Percentiles rank a stretch among this genome's conserved stretches.
These are phyloP conservation scores for Termitomyces sp. DNA, from an alignment of 768 basidiomycete species.

Conservation along the genomic window DNA sequence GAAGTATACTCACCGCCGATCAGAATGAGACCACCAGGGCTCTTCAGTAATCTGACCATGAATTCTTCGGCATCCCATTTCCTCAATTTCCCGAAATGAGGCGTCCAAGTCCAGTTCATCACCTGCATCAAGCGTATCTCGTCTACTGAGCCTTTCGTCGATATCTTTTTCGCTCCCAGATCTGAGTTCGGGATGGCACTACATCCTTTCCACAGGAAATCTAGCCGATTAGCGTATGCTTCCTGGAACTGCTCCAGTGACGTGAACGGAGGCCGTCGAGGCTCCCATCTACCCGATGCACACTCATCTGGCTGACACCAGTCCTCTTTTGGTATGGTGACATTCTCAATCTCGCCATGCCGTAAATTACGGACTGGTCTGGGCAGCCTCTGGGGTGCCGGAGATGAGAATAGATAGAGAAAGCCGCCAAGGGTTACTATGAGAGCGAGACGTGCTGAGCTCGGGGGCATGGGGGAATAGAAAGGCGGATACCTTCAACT, in stretches of 20 bases:
- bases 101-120: conserved; percentile 30
- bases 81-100: conserved; percentile 20
- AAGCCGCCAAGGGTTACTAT: conserved; percentile 10
- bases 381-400: not conserved
- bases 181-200: conserved; percentile 15
- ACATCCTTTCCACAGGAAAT: conserved; percentile 27
- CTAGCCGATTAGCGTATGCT: conserved; percentile 22
- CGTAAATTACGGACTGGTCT: conserved; percentile 5
- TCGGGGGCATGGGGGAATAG: conserved; percentile 2
- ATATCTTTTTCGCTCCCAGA: conserved; percentile 7
- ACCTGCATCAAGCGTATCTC: conserved; percentile 26
- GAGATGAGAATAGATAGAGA: conserved; percentile 12
- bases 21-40: conserved; percentile 27
- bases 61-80: conserved; percentile 28
- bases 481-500: not conserved
- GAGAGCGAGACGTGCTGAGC: conserved; percentile 8
- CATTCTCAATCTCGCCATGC: conserved; percentile 4
- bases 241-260: conserved; percentile 21
- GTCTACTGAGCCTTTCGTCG: conserved; percentile 19
- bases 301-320: conserved; percentile 24
- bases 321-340: conserved; percentile 8
- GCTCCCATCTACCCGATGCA: conserved; percentile 24
- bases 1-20: conserved; percentile 23
- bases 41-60: conserved; percentile 25
- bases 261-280: conserved; percentile 21